Percentiles rank a stretch among this genome's conserved stretches.
phyloP scores from a whole-genome alignment of 805 yeast species.

The Lipomyces mesembrius region DNA sequence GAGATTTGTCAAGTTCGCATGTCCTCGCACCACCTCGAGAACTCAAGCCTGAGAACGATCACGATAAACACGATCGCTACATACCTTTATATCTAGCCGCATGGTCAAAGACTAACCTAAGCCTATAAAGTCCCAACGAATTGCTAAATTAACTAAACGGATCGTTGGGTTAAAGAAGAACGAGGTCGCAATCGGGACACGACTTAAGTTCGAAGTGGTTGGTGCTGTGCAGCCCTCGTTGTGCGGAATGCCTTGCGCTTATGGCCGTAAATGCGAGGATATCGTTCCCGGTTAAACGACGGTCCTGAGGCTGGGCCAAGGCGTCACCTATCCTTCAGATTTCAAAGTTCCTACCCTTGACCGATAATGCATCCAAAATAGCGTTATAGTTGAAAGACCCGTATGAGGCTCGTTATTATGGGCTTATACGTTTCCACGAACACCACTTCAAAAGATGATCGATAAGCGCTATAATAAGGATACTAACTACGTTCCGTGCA shows the following conservation, averaged over 20 bases:
- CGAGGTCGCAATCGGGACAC: too few species aligned
- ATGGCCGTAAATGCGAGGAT: neutral
- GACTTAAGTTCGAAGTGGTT: too few species aligned
- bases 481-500: too few species aligned
- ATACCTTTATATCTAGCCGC: slow-evolving; percentile 57
- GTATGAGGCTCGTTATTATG: neutral
- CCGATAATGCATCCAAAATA: neutral
- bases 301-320: too few species aligned
- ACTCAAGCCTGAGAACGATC: neutral
- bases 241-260: neutral
- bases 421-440: neutral
- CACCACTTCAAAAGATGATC: too few species aligned
- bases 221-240: neutral
- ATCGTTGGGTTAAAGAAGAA: neutral
- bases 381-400: neutral
- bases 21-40: neutral
- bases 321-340: too few species aligned
- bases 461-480: too few species aligned
- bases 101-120: slow-evolving; percentile 40
- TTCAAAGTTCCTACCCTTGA: neutral
- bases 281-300: too few species aligned
- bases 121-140: neutral
- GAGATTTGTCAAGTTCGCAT: neutral
- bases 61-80: neutral
- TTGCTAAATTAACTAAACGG: neutral